Evolutionary conservation across 139 green algal species (phyloP), one percentile per base, ranked within the genome.

Genomic region (Chlorella sp.): DNA sequence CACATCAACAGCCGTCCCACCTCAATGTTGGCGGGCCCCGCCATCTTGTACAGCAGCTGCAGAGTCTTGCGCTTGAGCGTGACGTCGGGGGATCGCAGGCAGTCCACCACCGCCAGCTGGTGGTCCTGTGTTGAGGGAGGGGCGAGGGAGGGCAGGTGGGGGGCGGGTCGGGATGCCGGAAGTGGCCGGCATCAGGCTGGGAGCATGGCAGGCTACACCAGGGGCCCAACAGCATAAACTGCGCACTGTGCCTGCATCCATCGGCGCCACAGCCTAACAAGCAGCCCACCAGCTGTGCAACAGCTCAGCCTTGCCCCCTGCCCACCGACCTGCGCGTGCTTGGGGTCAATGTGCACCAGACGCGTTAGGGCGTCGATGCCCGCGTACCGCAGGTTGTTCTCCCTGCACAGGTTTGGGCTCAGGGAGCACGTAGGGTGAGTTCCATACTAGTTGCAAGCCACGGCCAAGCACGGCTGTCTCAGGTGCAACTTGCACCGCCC

Each of bases 51-150:
- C 74, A 99, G 92, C 84, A 99, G 94, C 82, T 99, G 91, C 87
- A 99, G 91, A 9, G 97, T 99, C 85, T 98, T 98, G 69, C 95
- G 89, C 90, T 97, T 96, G 0, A 99, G 90, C 8, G 96, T 97
- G 43, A 98, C 96, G 87, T 99, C 97, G 5, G 93, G 91, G 83
- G 98, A 96, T 82, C 98, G 95, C 62, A 99, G 90, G 90, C 96
- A 99, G 86, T 99, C 96, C 60, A 99, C 96, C 24, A 99, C 95
- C 0, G 96, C 95, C 62, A 98, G 87, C 91, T 99, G 95, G 87
- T 98, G 93, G 88, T 96, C 92, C 38, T 83, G 77, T 32, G 54
- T 17, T 30, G 24, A 3, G 28, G 32, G 20, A 41, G 14, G 28
- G 28, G 26, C 36, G 64, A 41, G 30, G 30, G n/a, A 36, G n/a